phyloP scores from a whole-genome alignment of 441 rosid genomes.

The Breynia disticha region DNA sequence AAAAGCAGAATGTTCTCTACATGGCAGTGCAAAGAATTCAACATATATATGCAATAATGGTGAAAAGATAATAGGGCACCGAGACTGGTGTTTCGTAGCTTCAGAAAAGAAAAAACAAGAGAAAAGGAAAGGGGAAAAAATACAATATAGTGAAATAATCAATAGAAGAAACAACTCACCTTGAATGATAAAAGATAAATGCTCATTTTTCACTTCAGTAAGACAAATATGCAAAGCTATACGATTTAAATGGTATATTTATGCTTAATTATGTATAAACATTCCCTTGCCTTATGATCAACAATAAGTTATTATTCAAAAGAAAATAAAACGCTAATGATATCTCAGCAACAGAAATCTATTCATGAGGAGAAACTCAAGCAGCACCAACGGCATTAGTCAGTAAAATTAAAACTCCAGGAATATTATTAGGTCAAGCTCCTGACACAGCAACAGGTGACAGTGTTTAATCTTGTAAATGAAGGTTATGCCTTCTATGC shows the following conservation, averaged over 20 bases:
- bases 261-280: not conserved
- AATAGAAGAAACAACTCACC: too few species aligned
- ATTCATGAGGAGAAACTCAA: not conserved
- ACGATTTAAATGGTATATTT: too few species aligned
- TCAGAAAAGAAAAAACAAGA: too few species aligned
- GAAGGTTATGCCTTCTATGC: not conserved
- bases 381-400: not conserved
- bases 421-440: not conserved
- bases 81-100: not conserved
- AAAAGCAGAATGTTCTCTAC: too few species aligned
- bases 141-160: too few species aligned
- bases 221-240: too few species aligned
- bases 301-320: not conserved
- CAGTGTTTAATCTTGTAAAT: not conserved
- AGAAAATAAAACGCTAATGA: not conserved
- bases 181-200: too few species aligned
- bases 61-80: not conserved
- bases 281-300: not conserved
- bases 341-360: not conserved
- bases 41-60: too few species aligned
- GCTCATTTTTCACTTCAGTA: too few species aligned
- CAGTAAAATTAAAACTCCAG: not conserved
- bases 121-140: too few species aligned
- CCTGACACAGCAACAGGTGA: not conserved
- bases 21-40: too few species aligned